Percentiles rank a stretch among this genome's conserved stretches.
Evolutionary conservation across 495 filamentous ascomycete genomes (phyloP).

Genomic region (Parathielavia hyrcaniae): DNA sequence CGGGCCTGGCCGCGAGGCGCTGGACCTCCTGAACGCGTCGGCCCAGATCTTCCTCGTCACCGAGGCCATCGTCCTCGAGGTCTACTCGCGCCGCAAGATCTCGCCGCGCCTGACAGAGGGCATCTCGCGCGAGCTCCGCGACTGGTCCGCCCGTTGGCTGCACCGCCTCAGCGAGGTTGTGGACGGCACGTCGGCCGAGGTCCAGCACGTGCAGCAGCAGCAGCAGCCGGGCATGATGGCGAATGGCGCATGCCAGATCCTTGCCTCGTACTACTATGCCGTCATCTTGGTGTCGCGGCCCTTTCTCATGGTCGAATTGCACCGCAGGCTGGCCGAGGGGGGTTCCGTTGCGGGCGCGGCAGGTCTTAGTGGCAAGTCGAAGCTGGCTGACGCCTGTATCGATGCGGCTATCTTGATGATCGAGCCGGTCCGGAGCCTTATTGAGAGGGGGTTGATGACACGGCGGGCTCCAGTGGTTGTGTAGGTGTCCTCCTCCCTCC

Average conservation of each 20-base stretch:
- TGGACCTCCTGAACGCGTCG: conserved; percentile 41
- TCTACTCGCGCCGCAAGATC: conserved; percentile 43
- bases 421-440: conserved; percentile 33
- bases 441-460: conserved; percentile 30
- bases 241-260: conserved; percentile 39
- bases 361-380: conserved; percentile 30
- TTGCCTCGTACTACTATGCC: conserved; percentile 43
- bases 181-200: conserved; percentile 15
- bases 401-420: conserved; percentile 45
- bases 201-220: too few relatives aligned
- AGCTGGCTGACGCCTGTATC: conserved; percentile 44
- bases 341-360: conserved; percentile 3
- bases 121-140: conserved; percentile 41
- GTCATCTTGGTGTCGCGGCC: conserved; percentile 44
- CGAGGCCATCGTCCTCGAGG: conserved; percentile 39
- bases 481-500: conserved; percentile 29
- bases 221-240: conserved; percentile 16
- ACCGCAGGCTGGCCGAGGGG: conserved; percentile 33
- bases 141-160: conserved; percentile 41
- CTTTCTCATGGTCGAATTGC: conserved; percentile 45
- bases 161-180: conserved; percentile 30
- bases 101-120: conserved; percentile 43
- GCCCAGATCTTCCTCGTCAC: conserved; percentile 40
- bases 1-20: conserved; percentile 29
- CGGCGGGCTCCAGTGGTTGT: conserved; percentile 39